Percentiles rank a stretch among this genome's conserved stretches.
These are phyloP conservation scores for Ceratocystis papillata DNA, from an alignment of 2,329 filamentous ascomycete species.

Conservation along the genomic window DNA sequence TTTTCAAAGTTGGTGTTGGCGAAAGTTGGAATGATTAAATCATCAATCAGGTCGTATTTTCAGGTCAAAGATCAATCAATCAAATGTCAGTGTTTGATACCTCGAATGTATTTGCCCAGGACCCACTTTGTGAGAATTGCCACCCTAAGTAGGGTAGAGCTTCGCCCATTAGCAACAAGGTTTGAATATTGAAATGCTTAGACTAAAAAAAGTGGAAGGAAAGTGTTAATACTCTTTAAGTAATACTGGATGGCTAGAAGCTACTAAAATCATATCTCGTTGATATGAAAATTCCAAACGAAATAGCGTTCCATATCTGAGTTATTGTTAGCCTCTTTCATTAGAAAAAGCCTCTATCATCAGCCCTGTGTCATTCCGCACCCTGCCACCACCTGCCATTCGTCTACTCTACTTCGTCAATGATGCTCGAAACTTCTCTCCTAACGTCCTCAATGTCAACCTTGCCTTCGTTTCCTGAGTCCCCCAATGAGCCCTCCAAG, in stretches of 20 bases:
- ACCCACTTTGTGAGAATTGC: conserved; percentile 16
- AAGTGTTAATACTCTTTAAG: no score
- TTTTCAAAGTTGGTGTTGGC: not conserved
- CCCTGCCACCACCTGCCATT: not conserved
- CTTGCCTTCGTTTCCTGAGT: not conserved
- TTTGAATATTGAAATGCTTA: not conserved
- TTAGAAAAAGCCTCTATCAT: not conserved
- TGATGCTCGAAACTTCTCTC: conserved; percentile 15
- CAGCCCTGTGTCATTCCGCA: not conserved
- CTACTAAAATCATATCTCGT: no score
- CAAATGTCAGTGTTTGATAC: conserved; percentile 5
- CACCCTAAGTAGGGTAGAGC: not conserved
- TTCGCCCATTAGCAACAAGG: not conserved
- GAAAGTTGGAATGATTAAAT: not conserved
- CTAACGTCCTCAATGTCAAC: not conserved
- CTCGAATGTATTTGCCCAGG: conserved; percentile 6
- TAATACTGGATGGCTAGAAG: no score
- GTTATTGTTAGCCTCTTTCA: not conserved
- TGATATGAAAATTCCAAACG: no score
- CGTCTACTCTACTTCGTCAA: conserved; percentile 7
- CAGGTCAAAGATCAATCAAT: not conserved
- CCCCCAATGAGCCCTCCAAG: conserved; percentile 9
- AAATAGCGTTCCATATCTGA: no score
- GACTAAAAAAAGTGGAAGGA: no score
- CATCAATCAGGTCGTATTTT: not conserved